A percentile compares a stretch with the other conserved stretches of the same genome.
phyloP scores from a whole-genome alignment of 495 filamentous ascomycete genomes.

The Neurospora sp. region DNA sequence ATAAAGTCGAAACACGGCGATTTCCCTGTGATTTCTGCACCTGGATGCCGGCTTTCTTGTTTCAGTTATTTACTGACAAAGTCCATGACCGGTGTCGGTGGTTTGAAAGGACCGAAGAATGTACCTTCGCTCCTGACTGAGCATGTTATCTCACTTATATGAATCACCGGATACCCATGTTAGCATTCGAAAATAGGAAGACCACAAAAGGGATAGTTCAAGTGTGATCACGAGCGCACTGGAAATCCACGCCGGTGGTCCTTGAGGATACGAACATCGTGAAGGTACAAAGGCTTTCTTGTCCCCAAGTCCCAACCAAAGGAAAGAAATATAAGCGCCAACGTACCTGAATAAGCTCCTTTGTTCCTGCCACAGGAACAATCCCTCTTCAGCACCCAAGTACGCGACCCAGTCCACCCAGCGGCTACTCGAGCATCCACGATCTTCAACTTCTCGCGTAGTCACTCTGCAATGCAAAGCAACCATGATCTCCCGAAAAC shows the following conservation, averaged over 20 bases:
- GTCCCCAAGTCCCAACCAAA: not conserved
- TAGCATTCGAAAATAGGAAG: not conserved
- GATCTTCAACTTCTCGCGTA: not conserved
- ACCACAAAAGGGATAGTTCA: not conserved
- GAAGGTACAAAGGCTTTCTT: not conserved
- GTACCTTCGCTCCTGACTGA: not conserved
- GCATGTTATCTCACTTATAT: not conserved
- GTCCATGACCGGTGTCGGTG: not conserved
- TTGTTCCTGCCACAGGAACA: not conserved
- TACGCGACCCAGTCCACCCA: not conserved
- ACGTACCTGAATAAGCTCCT: not conserved
- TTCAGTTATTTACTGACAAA: not conserved
- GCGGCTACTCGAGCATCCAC: not conserved
- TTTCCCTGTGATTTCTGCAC: not conserved
- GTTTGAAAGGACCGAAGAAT: not conserved
- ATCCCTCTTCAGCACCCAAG: not conserved
- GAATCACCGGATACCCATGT: not conserved
- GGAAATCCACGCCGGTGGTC: not conserved
- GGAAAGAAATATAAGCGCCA: not conserved
- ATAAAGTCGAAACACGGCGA: not conserved
- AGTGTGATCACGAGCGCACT: not conserved
- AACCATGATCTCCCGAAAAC: not conserved
- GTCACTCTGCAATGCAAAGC: not conserved
- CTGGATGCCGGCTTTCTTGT: not conserved
- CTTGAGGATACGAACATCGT: not conserved